Percentiles rank a stretch among this genome's conserved stretches.
Evolutionary conservation across 257 asterid species (phyloP).

Genomic region (Nicotiana paniculata): DNA sequence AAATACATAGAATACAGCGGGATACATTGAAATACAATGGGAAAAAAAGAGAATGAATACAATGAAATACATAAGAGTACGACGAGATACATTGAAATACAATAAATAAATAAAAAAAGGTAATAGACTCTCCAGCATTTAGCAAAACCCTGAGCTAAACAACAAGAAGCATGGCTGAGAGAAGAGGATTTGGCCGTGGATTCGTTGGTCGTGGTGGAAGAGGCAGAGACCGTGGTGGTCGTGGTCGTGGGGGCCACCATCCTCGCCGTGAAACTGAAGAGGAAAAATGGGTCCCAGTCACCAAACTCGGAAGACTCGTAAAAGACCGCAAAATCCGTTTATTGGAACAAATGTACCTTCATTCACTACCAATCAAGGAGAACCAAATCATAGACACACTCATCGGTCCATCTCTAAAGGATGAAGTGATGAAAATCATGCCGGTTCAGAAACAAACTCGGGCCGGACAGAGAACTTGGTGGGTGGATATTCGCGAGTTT

Average conservation of each 20-base stretch:
- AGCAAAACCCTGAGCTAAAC: background rate
- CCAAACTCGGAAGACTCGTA: constrained; percentile 70
- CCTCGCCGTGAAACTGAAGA: constrained; percentile 57
- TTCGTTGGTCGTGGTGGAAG: constrained; percentile 54
- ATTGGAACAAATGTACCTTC: constrained; percentile 69
- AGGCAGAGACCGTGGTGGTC: constrained; percentile 41
- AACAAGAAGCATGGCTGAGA: constrained; percentile 45
- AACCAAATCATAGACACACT: constrained; percentile 56
- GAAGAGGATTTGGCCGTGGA: constrained; percentile 82
- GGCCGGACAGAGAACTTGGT: constrained; percentile 83
- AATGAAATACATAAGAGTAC: too few relatives aligned
- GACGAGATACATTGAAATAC: too few relatives aligned
- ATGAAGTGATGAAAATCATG: constrained; percentile 92
- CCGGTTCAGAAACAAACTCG: constrained; percentile 92
- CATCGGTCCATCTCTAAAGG: constrained; percentile 57
- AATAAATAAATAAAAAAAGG: too few relatives aligned
- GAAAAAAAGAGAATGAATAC: too few relatives aligned
- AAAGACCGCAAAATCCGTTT: constrained; percentile 53
- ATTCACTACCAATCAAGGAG: constrained; percentile 78
- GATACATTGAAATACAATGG: too few relatives aligned
- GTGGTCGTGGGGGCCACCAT: constrained; percentile 51
- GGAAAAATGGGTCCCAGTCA: constrained; percentile 81
- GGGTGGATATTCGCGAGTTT: too few relatives aligned
- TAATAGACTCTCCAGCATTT: background rate
- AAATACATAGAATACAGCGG: too few relatives aligned